Percentiles rank a stretch among this genome's conserved stretches.
phyloP scores from a whole-genome alignment of 2,329 filamentous ascomycete species.

The Colletotrichum zoysiae region DNA sequence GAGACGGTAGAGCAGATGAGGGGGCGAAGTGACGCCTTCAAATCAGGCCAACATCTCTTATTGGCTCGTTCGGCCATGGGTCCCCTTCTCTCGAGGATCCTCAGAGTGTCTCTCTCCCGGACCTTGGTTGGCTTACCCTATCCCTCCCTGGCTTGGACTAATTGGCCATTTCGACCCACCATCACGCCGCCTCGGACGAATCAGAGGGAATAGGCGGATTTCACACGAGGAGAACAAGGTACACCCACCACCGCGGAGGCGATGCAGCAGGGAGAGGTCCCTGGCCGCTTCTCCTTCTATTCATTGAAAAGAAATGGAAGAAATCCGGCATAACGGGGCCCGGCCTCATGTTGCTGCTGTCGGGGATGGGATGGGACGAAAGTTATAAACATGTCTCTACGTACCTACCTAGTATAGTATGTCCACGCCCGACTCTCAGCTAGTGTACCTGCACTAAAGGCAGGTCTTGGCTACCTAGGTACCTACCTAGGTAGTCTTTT shows the following conservation, averaged over 20 bases:
- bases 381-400: neutral
- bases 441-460: neutral
- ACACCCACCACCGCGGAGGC: neutral
- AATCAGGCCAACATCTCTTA: neutral
- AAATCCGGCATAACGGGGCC: slow-evolving; percentile 22
- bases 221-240: neutral
- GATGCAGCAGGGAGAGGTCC: slow-evolving; percentile 10
- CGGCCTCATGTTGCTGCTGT: slow-evolving; percentile 23
- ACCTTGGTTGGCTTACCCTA: slow-evolving; percentile 1
- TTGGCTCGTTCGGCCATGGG: slow-evolving; percentile 1
- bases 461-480: neutral
- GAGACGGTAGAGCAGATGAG: slow-evolving; percentile 3
- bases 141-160: slow-evolving; percentile 24
- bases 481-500: too few relatives aligned
- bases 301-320: slow-evolving; percentile 12
- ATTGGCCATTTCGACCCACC: slow-evolving; percentile 3
- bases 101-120: slow-evolving; percentile 13
- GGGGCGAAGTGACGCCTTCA: slow-evolving; percentile 5
- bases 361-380: slow-evolving; percentile 31
- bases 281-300: slow-evolving; percentile 16
- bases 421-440: slow-evolving; percentile 29
- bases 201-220: neutral
- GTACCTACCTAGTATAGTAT: slow-evolving; percentile 9
- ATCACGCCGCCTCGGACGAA: slow-evolving; percentile 1
- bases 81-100: slow-evolving; percentile 6